phyloP scores from a whole-genome alignment of 2,329 filamentous ascomycete genomes.

The Samsoniella hepiali region DNA sequence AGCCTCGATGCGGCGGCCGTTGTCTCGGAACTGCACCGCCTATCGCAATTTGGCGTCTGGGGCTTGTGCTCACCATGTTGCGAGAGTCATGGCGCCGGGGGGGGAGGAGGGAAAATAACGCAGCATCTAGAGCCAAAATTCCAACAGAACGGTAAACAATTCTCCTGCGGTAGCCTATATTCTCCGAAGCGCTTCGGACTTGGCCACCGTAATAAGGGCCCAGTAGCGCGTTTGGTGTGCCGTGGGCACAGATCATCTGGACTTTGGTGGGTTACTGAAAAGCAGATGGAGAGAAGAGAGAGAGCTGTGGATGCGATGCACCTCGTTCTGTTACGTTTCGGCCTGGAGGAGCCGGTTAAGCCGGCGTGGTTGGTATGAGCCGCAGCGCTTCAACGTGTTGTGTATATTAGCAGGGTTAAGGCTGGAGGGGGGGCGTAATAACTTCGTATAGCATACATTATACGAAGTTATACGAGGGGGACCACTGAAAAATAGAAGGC shows the following conservation, averaged over 20 bases:
- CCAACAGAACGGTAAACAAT: neutral
- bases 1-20: neutral
- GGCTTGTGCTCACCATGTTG: neutral
- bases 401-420: too few relatives aligned
- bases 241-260: neutral
- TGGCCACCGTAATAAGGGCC: neutral
- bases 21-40: neutral
- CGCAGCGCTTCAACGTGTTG: too few relatives aligned
- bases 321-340: neutral
- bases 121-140: neutral
- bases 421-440: neutral
- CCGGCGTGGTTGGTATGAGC: neutral
- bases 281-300: neutral
- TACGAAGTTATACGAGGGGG: too few relatives aligned
- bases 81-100: neutral
- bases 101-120: neutral
- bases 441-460: too few relatives aligned
- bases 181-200: conserved; percentile 10
- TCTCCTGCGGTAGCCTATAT: neutral
- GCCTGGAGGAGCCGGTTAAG: neutral
- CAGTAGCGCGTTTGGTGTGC: neutral
- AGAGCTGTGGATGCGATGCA: neutral
- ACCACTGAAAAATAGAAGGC: conserved; percentile 5
- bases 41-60: neutral
- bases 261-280: neutral